Conservation (phyloP, 768 basidiomycete genomes). For the Amanita molliuscula region DNA sequence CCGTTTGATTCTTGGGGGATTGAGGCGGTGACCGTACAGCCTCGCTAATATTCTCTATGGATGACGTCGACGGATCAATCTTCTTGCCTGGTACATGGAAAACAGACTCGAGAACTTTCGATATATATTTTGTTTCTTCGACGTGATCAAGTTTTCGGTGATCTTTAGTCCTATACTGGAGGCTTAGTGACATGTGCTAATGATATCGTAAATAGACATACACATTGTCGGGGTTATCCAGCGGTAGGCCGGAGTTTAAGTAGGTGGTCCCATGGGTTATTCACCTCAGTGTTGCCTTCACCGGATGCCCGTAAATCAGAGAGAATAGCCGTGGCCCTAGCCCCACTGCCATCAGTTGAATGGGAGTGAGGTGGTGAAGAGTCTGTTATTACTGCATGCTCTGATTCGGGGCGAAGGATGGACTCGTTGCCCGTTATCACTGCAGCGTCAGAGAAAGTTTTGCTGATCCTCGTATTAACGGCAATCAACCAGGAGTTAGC, state of each 20-base stretch:
- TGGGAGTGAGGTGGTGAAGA: not conserved
- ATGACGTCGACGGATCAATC: constrained; percentile 18
- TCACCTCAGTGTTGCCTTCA: not conserved
- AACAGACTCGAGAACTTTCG: not conserved
- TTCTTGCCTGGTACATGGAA: not conserved
- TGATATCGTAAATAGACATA: not conserved
- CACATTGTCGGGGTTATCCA: not conserved
- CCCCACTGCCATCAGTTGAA: not conserved
- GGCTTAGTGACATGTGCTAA: not conserved
- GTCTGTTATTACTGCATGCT: not conserved
- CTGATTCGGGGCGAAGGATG: not conserved
- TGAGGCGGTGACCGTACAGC: not conserved
- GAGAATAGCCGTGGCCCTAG: not conserved
- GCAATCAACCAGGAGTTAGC: not conserved
- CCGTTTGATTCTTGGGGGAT: constrained; percentile 2
- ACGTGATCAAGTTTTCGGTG: not conserved
- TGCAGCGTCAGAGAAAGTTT: not conserved
- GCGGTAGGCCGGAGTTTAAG: not conserved
- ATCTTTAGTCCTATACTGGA: not conserved
- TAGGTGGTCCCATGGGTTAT: not conserved
- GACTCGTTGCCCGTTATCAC: not conserved
- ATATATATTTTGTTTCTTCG: not conserved
- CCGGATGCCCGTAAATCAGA: not conserved
- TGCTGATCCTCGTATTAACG: not conserved
- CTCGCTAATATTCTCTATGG: constrained; percentile 22